Conservation (phyloP, 179 eudicot genomes). For the Vitellaria paradoxa region DNA sequence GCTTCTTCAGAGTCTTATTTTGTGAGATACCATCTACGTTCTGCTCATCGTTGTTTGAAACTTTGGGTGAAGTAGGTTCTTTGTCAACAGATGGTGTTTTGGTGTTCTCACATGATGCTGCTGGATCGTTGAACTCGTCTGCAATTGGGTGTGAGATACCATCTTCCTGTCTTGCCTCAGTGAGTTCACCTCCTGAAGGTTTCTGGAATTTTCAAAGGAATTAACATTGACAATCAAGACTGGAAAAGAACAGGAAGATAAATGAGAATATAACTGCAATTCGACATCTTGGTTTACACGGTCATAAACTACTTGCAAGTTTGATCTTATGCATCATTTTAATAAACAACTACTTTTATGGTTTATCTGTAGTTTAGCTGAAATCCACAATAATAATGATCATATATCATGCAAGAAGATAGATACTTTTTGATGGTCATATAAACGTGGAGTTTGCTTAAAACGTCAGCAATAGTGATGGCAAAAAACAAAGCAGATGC, state of each 20-base stretch:
- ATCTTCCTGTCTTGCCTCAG: conserved; percentile 17
- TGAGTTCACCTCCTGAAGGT: conserved; percentile 16
- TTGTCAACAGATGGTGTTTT: conserved; percentile 22
- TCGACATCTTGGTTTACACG: background rate
- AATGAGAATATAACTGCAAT: background rate
- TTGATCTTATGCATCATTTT: background rate
- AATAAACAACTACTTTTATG: background rate
- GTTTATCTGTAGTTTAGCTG: no score
- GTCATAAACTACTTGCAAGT: background rate
- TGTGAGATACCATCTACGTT: conserved; percentile 24
- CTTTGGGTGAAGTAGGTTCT: conserved; percentile 13
- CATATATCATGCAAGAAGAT: background rate
- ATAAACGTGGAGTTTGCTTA: background rate
- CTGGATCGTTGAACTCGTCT: conserved; percentile 19
- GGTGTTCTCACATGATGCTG: conserved; percentile 32
- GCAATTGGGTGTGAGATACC: conserved; percentile 19
- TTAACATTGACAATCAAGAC: background rate
- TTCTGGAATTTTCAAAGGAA: conserved; percentile 19
- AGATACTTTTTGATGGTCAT: background rate
- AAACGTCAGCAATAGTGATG: background rate
- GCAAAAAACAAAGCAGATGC: background rate
- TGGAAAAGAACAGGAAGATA: background rate
- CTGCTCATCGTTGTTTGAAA: conserved; percentile 23
- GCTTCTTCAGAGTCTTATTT: conserved; percentile 40
- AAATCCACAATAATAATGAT: background rate